Evolutionary conservation across 108 stramenopile genomes (phyloP).

Genomic region (Skeletonema costatum): DNA sequence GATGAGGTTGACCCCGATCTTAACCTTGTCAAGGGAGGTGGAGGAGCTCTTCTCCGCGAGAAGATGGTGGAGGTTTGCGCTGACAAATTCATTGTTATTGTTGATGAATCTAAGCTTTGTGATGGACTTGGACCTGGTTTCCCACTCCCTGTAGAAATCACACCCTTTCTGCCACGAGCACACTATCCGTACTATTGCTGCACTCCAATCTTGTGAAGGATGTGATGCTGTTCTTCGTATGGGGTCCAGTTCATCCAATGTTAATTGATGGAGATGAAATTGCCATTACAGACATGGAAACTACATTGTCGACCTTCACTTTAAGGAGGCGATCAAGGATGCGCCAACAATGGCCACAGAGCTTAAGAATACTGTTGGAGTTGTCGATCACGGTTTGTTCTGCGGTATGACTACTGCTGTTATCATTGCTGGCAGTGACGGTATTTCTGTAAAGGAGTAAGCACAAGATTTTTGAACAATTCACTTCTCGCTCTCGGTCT

Average conservation of each 20-base stretch:
- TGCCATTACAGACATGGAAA: conserved; percentile 97
- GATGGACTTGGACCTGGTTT: conserved; percentile 94
- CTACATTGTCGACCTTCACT: conserved; percentile 98
- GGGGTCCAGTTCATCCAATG: conserved; percentile 82
- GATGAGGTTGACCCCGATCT: conserved; percentile 96
- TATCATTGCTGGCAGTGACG: conserved; percentile 95
- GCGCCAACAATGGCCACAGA: conserved; percentile 79
- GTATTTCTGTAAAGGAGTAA: conserved; percentile 88
- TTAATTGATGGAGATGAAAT: conserved; percentile 92
- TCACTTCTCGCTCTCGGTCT: background rate
- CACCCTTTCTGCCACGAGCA: conserved; percentile 98
- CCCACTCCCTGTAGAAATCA: conserved; percentile 95
- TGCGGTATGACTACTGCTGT: conserved; percentile 96
- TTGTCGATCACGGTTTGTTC: conserved; percentile 98
- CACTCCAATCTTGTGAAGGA: conserved; percentile 83
- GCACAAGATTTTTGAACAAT: background rate
- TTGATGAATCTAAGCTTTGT: conserved; percentile 96
- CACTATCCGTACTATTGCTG: conserved; percentile 87
- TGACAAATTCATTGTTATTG: conserved; percentile 90
- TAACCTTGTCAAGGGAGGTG: conserved; percentile 98
- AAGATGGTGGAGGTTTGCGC: conserved; percentile 70
- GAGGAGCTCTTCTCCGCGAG: conserved; percentile 94
- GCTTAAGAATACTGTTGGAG: conserved; percentile 94
- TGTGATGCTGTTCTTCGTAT: conserved; percentile 91
- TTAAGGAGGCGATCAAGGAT: conserved; percentile 92